Base-by-base conservation (phyloP, 169 alveolate genomes). In the Plasmodium inui region DNA sequence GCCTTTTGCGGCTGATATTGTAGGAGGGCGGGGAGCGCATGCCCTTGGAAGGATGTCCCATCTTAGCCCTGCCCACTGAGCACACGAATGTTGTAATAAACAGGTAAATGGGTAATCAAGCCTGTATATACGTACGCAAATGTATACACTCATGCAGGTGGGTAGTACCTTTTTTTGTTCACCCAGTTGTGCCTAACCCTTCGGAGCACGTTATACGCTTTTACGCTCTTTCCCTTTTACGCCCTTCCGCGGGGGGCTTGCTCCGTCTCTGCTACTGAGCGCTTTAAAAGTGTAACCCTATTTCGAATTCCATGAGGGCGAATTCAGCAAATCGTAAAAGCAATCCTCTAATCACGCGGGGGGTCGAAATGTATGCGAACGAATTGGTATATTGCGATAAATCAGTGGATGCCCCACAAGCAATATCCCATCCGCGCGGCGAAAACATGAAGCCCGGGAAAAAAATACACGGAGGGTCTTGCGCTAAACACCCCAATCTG, bases 1-100 rank as follows among this genome's bases (percentile, higher is more conserved):
- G 12, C 76, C 76, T 26, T 26, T 67, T 67, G 37, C 37, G 76
- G n/a, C n/a, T 67, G 37, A 67, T 26, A 5, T 67, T 3, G 37
- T 67, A 67, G n/a, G 76, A 67, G 30, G n/a, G 30, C n/a, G 76
- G 76, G 76, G 41, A 3, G n/a, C 37, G 76, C 41, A 8, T 1
- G 30, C 76, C 30, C 76, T 67, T 67, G 76, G 76, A 19, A 67
- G 76, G n/a, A 67, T 67, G 17, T 28, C 76, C 76, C 76, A 67
- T 67, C 37, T 67, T 67, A 67, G 37, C 37, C 6, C 37, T 26
- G 37, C 76, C 30, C 37, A 26, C 17, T 1, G 30, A 2, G 37
- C 37, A 26, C 39, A 10, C 37, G 10, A 22, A 67, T 50, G 76
- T 67, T 67, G 37, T n/a, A 67, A 67, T 67, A 7, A 8, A 67